phyloP scores from a whole-genome alignment of 441 rosid species.

The Biscutella laevigata region DNA sequence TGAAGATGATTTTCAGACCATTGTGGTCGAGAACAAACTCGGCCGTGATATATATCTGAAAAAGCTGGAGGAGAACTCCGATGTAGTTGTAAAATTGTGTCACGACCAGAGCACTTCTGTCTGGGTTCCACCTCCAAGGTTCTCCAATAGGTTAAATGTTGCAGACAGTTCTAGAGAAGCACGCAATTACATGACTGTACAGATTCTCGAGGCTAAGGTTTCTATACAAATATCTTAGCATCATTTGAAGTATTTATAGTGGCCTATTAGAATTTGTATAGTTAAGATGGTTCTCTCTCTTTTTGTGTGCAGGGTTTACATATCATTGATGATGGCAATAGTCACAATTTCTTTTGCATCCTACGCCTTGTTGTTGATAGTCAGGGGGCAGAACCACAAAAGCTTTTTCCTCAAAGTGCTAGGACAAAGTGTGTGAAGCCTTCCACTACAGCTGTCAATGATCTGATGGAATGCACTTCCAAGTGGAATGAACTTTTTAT shows the following conservation, averaged over 20 bases:
- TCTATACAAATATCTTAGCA: conserved; percentile 5
- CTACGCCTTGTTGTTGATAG: conserved; percentile 75
- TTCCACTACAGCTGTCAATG: conserved; percentile 31
- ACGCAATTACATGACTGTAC: conserved; percentile 63
- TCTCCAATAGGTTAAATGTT: conserved; percentile 76
- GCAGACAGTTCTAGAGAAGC: conserved; percentile 78
- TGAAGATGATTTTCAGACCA: conserved; percentile 91
- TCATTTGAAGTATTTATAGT: neutral
- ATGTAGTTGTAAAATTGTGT: conserved; percentile 46
- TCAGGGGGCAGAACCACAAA: conserved; percentile 83
- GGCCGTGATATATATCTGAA: conserved; percentile 80
- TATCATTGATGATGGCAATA: conserved; percentile 78
- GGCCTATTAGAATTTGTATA: neutral
- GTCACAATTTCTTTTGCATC: conserved; percentile 86
- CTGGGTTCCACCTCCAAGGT: conserved; percentile 97
- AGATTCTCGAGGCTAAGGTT: conserved; percentile 95
- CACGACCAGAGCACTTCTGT: conserved; percentile 52
- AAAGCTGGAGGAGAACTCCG: conserved; percentile 58
- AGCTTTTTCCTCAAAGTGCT: conserved; percentile 93
- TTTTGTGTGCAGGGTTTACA: conserved; percentile 64
- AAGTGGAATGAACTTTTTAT: conserved; percentile 96
- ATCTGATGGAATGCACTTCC: conserved; percentile 43
- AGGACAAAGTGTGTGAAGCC: conserved; percentile 97
- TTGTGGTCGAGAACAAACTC: conserved; percentile 78
- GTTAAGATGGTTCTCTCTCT: conserved; percentile 10